Base-by-base conservation (phyloP, 208 protist genomes). In the Naegleria gruberi region DNA sequence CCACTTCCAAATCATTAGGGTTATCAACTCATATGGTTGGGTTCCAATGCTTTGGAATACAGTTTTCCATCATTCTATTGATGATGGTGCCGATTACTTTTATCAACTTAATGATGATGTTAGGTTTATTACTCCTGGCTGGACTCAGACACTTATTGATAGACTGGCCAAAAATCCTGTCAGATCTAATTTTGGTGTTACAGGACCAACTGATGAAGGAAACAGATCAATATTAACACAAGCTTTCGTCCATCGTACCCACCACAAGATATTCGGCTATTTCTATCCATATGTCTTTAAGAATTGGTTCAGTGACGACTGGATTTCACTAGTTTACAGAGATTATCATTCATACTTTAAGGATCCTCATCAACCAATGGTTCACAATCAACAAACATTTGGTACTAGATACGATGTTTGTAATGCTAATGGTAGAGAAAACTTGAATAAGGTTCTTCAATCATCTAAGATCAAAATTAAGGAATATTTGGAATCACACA, bases 221-320 rank as follows among this genome's bases (percentile, higher is more conserved):
- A 88, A 65, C 15, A 40, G n/a, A 34, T 43, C 8, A 4, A 47
- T 88, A 17, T 65, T 88, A 7, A 88, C 84, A 23, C 84, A 88
- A 88, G 43, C 84, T 73, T 88, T 88, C 8, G 84, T 88, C 0
- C 45, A 47, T 65, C 0, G 45, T n/a, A 88, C 45, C 6, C 84
- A 88, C 30, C 6, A 88, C 65, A n/a, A 88, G 0, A 88, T 88
- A 10, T 88, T 88, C 65, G 84, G 84, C 26, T 88, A 43, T 26
- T 88, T 88, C 2, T 88, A 88, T 65, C 84, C 84, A 8, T 65
- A 55, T 65, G 84, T 88, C 19, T 88, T 88, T 26, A 88, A 43
- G n/a, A 88, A 88, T 65, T 88, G 84, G 84, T 88, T 43, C 42
- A 65, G 45, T 65, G 84, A 88, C 26, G 84, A 88, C 34, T 88